A percentile compares a stretch with the other conserved stretches of the same genome.
Evolutionary conservation across 1,139 yeast species (phyloP).

Genomic region (Magnusiomyces ingens): DNA sequence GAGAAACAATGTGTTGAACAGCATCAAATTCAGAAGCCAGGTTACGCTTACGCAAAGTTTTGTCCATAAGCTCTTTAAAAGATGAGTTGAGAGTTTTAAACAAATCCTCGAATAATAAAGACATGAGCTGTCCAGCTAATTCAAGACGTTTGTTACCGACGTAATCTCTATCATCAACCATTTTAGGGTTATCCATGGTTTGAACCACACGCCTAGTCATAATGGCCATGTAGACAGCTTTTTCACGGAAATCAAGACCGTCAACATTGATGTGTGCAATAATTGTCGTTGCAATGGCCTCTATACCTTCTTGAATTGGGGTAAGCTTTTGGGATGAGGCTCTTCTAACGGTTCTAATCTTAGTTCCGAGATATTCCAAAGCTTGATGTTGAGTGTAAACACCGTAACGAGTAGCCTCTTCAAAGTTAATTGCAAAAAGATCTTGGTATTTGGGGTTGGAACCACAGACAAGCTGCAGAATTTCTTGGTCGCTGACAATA

Average conservation of each 20-base stretch:
- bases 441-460: constrained; percentile 83
- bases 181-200: constrained; percentile 91
- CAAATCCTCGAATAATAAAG: constrained; percentile 88
- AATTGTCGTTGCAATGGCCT: constrained; percentile 92
- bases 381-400: constrained; percentile 94
- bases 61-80: constrained; percentile 90
- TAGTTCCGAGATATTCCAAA: constrained; percentile 77
- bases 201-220: constrained; percentile 94
- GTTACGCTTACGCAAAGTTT: constrained; percentile 86
- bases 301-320: constrained; percentile 88
- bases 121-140: constrained; percentile 95
- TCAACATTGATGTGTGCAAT: constrained; percentile 90
- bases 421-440: constrained; percentile 83
- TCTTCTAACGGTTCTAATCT: constrained; percentile 88
- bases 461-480: constrained; percentile 91
- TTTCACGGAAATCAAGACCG: constrained; percentile 84
- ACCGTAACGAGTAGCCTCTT: constrained; percentile 83
- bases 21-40: constrained; percentile 96
- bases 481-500: constrained; percentile 83
- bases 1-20: constrained; percentile 76
- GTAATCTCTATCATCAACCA: constrained; percentile 97
- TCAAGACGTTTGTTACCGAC: constrained; percentile 97
- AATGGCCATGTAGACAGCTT: constrained; percentile 87
- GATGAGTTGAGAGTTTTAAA: constrained; percentile 93
- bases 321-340: constrained; percentile 75